Percentiles rank a stretch among this genome's conserved stretches.
These are phyloP conservation scores for Metschnikowia noctiluminum DNA, from an alignment of 805 yeast species.

Conservation along the genomic window DNA sequence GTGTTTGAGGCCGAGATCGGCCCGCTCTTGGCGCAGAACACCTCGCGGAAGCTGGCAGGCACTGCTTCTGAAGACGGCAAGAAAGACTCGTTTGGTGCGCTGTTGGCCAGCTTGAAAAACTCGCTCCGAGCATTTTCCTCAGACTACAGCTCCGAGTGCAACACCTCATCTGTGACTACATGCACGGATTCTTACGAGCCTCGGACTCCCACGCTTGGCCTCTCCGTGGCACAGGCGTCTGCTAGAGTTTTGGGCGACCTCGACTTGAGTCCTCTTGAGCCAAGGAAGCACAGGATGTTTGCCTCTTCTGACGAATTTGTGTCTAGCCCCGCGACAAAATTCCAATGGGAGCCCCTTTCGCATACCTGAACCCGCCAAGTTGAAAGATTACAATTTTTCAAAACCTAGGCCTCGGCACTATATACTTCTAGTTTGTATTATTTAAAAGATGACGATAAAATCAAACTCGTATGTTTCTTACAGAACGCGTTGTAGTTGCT, in stretches of 20 bases:
- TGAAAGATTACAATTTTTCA: too few species aligned
- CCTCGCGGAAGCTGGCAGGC: background rate
- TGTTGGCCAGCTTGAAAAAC: background rate
- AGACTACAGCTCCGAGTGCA: conserved; percentile 3
- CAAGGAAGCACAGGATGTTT: conserved; percentile 10
- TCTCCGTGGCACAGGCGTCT: background rate
- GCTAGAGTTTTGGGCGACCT: conserved; percentile 1
- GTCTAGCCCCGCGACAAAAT: background rate
- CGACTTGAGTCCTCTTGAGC: conserved; percentile 14
- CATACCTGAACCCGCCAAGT: too few species aligned
- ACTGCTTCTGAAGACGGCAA: background rate
- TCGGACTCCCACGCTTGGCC: conserved; percentile 8
- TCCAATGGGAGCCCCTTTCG: background rate
- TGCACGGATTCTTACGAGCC: conserved; percentile 10
- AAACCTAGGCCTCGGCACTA: too few species aligned
- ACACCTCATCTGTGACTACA: background rate
- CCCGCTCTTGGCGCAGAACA: background rate
- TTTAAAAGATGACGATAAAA: too few species aligned
- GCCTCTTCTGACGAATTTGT: background rate
- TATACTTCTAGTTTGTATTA: too few species aligned
- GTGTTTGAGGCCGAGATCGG: background rate
- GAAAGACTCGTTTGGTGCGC: background rate
- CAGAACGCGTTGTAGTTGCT: too few species aligned
- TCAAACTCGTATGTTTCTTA: too few species aligned
- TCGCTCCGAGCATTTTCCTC: background rate